Conservation (phyloP, 805 yeast genomes). For the Metschnikowia cubensis region DNA sequence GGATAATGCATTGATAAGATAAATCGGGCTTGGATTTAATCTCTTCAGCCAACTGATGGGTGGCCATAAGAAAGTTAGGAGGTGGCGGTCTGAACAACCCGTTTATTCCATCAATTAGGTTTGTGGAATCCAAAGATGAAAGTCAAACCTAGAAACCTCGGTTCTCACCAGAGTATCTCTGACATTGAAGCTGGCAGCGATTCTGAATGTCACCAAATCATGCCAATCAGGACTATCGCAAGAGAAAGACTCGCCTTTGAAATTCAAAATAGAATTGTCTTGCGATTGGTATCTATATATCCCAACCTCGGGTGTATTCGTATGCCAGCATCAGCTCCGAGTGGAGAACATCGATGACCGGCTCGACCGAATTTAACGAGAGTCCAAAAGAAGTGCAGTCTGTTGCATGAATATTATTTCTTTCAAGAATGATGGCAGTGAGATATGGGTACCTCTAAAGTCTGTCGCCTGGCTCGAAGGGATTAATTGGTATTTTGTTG, state of each 20-base stretch:
- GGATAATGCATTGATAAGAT: too few species aligned
- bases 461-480: too few species aligned
- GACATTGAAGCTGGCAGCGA: conserved; percentile 42
- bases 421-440: conserved; percentile 20
- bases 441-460: not conserved
- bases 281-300: conserved; percentile 23
- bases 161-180: conserved; percentile 39
- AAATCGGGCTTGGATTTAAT: too few species aligned
- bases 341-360: conserved; percentile 21
- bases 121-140: conserved; percentile 25
- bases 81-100: too few species aligned
- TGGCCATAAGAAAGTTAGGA: too few species aligned
- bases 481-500: too few species aligned
- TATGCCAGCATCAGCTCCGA: conserved; percentile 39
- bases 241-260: conserved; percentile 3
- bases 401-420: conserved; percentile 31
- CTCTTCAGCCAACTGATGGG: too few species aligned
- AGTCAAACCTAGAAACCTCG: conserved; percentile 48
- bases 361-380: conserved; percentile 44
- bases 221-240: conserved; percentile 39
- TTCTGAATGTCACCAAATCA: conserved; percentile 41
- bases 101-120: conserved; percentile 19
- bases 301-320: conserved; percentile 46
- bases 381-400: conserved; percentile 48
- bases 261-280: conserved; percentile 17